Evolutionary conservation across 2,329 filamentous ascomycete species (phyloP).

Genomic region (Tolypocladium pustulatum): DNA sequence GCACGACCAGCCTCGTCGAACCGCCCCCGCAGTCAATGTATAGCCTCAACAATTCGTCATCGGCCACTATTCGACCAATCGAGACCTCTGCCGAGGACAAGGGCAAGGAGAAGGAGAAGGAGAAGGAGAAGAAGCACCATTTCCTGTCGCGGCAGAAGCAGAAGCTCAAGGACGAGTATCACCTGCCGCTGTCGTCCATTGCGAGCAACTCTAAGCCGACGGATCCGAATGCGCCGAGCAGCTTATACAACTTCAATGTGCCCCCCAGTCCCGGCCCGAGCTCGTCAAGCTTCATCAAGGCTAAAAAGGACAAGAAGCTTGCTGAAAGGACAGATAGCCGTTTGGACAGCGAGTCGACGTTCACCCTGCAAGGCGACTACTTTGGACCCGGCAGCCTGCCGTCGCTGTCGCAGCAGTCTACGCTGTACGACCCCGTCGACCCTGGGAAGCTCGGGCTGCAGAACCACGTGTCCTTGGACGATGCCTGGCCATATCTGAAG

Average conservation of each 20-base stretch:
- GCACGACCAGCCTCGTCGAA: constrained; percentile 62
- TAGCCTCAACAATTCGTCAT: constrained; percentile 64
- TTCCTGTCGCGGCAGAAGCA: constrained; percentile 72
- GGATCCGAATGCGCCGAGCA: constrained; percentile 64
- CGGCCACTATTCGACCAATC: constrained; percentile 60
- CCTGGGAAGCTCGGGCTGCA: constrained; percentile 46
- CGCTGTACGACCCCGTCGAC: constrained; percentile 44
- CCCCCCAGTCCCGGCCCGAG: constrained; percentile 61
- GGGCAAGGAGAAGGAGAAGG: constrained; percentile 43
- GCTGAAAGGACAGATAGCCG: constrained; percentile 50
- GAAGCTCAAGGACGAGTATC: constrained; percentile 65
- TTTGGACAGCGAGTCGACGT: constrained; percentile 40
- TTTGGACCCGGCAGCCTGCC: constrained; percentile 42
- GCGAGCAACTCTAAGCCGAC: constrained; percentile 67
- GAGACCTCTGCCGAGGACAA: constrained; percentile 41
- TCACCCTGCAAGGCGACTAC: constrained; percentile 35
- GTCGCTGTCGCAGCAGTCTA: constrained; percentile 30
- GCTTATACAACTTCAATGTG: constrained; percentile 68
- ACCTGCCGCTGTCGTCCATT: constrained; percentile 63
- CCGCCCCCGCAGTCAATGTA: constrained; percentile 55
- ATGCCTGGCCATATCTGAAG: constrained; percentile 74
- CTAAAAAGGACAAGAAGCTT: constrained; percentile 77
- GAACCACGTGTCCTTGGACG: constrained; percentile 61
- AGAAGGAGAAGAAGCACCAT: constrained; percentile 65
- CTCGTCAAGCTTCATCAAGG: constrained; percentile 62